These are phyloP conservation scores for Urtica urens DNA, from an alignment of 306 rosid species.

Conservation along the genomic window DNA sequence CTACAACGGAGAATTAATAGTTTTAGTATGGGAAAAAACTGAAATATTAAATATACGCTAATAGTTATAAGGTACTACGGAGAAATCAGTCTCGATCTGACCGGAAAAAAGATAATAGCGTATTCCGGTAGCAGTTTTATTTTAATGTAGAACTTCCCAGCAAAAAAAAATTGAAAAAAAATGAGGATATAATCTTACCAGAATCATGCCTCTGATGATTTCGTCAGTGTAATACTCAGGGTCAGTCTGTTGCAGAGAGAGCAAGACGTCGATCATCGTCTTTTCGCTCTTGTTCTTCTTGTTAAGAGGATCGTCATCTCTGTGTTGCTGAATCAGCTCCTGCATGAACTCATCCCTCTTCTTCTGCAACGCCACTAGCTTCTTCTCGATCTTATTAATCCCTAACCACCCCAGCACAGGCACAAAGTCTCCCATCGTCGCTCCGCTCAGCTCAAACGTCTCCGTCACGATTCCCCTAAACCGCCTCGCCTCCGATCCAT, in stretches of 20 bases:
- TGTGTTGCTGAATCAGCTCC: conserved; percentile 19
- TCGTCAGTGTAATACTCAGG: conserved; percentile 24
- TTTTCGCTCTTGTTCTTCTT: conserved; percentile 8
- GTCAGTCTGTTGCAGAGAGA: conserved; percentile 20
- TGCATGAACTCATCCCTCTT: conserved; percentile 24
- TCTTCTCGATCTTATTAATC: conserved; percentile 6
- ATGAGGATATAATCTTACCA: conserved; percentile 7
- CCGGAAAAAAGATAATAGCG: too few relatives aligned
- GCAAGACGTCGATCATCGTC: conserved; percentile 26
- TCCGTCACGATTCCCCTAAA: conserved; percentile 13
- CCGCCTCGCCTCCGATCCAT: conserved; percentile 10
- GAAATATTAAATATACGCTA: too few relatives aligned
- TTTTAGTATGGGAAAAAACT: too few relatives aligned
- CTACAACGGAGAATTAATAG: too few relatives aligned
- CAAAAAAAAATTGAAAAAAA: not conserved
- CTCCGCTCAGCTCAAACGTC: conserved; percentile 11
- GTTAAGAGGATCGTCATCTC: too few relatives aligned
- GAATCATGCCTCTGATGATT: conserved; percentile 24
- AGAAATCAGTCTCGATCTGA: too few relatives aligned
- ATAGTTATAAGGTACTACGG: too few relatives aligned
- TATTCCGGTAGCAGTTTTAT: too few relatives aligned
- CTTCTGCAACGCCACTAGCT: conserved; percentile 11
- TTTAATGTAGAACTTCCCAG: too few relatives aligned
- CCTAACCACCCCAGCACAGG: conserved; percentile 15
- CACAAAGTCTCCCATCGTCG: conserved; percentile 21